A percentile compares a stretch with the other conserved stretches of the same genome.
Evolutionary conservation across 345 rosid species (phyloP).

Genomic region (Salix caprea): DNA sequence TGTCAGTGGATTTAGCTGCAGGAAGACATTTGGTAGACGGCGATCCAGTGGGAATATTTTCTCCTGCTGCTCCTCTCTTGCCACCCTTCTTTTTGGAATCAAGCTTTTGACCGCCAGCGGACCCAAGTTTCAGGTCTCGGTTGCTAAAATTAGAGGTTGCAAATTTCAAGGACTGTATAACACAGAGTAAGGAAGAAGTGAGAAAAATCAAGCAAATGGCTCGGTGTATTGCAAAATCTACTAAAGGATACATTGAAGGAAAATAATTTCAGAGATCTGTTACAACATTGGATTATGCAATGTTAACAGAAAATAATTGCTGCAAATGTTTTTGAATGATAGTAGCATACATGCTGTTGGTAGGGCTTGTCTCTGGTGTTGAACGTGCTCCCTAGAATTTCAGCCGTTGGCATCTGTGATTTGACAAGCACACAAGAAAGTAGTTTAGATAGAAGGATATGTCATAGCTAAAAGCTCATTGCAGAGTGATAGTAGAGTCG

Average conservation of each 20-base stretch:
- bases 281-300: neutral
- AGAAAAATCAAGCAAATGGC: neutral
- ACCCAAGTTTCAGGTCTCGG: conserved; percentile 7
- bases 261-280: neutral
- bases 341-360: conserved; percentile 7
- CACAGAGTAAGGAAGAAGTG: neutral
- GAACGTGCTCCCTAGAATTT: neutral
- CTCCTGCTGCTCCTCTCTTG: neutral
- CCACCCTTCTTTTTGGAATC: conserved; percentile 8
- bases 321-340: too few species aligned
- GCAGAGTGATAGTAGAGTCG: conserved; percentile 10
- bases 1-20: conserved; percentile 2
- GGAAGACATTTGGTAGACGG: neutral
- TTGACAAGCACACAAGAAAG: neutral
- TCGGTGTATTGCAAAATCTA: neutral
- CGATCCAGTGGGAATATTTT: neutral
- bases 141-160: neutral
- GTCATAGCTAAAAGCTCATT: neutral
- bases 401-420: conserved; percentile 29
- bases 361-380: conserved; percentile 3
- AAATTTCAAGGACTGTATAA: conserved; percentile 16
- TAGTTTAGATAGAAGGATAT: neutral
- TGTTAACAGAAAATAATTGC: too few species aligned
- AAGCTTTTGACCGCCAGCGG: neutral
- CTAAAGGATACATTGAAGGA: neutral